Conservation (phyloP, 2,329 filamentous ascomycete genomes). For the Pseudohalonectria lignicola region DNA sequence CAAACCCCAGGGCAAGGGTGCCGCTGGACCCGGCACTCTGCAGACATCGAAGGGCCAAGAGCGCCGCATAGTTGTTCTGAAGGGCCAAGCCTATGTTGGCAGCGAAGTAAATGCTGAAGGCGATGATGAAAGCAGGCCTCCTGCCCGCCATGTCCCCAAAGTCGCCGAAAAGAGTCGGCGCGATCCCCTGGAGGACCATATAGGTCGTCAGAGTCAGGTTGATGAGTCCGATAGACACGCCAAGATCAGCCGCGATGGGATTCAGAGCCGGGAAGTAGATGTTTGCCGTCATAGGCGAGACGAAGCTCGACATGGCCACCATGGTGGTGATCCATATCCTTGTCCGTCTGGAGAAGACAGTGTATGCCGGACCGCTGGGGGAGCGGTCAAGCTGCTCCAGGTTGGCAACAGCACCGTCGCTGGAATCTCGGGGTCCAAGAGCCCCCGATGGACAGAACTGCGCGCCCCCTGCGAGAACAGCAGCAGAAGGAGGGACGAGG, state of each 20-base stretch:
- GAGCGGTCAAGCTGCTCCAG: slow-evolving; percentile 22
- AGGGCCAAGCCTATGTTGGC: slow-evolving; percentile 51
- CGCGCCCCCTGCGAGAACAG: too few species aligned
- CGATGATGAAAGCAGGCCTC: slow-evolving; percentile 49
- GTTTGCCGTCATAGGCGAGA: slow-evolving; percentile 49
- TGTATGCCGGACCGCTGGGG: slow-evolving; percentile 27
- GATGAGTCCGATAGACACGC: slow-evolving; percentile 26
- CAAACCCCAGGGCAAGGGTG: slow-evolving; percentile 60
- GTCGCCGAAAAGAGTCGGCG: slow-evolving; percentile 50
- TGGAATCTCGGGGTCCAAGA: not conserved
- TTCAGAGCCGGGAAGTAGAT: slow-evolving; percentile 39
- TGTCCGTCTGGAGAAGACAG: slow-evolving; percentile 24
- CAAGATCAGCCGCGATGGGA: slow-evolving; percentile 23
- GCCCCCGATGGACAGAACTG: too few species aligned
- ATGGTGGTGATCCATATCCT: slow-evolving; percentile 42
- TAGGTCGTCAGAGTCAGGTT: slow-evolving; percentile 47
- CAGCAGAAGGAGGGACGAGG: too few species aligned
- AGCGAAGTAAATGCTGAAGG: slow-evolving; percentile 43
- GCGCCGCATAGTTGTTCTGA: slow-evolving; percentile 43
- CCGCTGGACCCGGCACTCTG: slow-evolving; percentile 56
- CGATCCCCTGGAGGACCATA: slow-evolving; percentile 52
- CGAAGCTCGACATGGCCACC: slow-evolving; percentile 39
- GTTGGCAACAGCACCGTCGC: slow-evolving; percentile 14
- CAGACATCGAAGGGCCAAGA: slow-evolving; percentile 49
- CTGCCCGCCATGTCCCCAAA: slow-evolving; percentile 50